phyloP scores from a whole-genome alignment of 768 basidiomycete species.

The Lanmaoa rubissima region DNA sequence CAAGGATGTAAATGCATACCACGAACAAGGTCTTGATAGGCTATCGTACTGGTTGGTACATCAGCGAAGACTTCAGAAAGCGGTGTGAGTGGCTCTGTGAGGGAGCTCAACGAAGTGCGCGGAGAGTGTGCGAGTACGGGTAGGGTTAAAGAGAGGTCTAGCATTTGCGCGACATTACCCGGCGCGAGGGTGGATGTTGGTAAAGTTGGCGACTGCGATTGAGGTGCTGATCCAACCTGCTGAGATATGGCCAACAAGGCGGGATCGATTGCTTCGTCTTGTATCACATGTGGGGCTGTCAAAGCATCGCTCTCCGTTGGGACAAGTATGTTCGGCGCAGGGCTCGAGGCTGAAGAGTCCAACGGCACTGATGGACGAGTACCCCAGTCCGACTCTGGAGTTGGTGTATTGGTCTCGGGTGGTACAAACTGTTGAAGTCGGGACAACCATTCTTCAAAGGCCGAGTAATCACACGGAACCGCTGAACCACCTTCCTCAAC shows the following conservation, averaged over 20 bases:
- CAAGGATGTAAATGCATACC: conserved; percentile 9
- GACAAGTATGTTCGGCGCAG: not conserved
- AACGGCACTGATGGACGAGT: not conserved
- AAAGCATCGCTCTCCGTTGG: not conserved
- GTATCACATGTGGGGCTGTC: not conserved
- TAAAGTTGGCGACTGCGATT: not conserved
- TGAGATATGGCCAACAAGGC: conserved; percentile 31
- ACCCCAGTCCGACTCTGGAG: conserved; percentile 11
- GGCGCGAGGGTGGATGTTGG: not conserved
- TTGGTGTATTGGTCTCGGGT: conserved; percentile 4
- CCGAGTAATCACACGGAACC: conserved; percentile 34
- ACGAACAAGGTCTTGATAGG: not conserved
- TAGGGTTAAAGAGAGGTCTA: conserved; percentile 6
- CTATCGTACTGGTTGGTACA: not conserved
- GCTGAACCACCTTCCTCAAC: conserved; percentile 7
- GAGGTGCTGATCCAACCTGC: not conserved
- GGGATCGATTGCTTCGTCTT: conserved; percentile 34
- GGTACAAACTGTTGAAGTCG: conserved; percentile 47
- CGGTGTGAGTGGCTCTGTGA: conserved; percentile 28
- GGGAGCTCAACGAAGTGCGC: conserved; percentile 33
- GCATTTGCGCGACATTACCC: not conserved
- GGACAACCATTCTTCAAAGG: conserved; percentile 52
- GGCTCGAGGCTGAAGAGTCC: not conserved
- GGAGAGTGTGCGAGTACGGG: conserved; percentile 29
- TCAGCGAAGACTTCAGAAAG: conserved; percentile 17